Conservation (phyloP, 257 asterid species). For the Scutellaria minor region DNA sequence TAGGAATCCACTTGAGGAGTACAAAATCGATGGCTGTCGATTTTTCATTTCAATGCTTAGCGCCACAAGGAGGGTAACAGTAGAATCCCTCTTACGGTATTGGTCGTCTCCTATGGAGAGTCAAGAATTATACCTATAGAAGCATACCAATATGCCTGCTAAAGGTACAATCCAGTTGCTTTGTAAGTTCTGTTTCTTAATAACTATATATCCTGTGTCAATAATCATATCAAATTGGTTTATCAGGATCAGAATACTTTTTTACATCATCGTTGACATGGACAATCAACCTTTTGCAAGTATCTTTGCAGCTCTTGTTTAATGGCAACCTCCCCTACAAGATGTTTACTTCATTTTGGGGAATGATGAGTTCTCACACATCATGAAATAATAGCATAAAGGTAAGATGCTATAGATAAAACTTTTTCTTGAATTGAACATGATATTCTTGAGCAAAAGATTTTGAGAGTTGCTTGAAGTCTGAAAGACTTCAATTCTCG, state of each 20-base stretch:
- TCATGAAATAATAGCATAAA: not conserved
- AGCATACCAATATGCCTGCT: slow-evolving; percentile 34
- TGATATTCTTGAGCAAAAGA: not conserved
- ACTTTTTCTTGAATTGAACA: not conserved
- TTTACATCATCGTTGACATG: not conserved
- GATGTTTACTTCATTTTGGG: not conserved
- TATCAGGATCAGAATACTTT: not conserved
- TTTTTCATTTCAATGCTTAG: slow-evolving; percentile 97
- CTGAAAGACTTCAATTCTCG: not conserved
- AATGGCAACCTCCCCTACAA: not conserved
- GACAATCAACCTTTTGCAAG: not conserved
- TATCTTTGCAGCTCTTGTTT: not conserved
- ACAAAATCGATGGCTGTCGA: slow-evolving; percentile 97
- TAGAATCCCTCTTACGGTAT: slow-evolving; percentile 80
- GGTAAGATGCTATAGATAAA: slow-evolving; percentile 9
- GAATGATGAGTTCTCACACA: not conserved
- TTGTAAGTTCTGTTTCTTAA: not conserved
- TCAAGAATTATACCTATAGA: slow-evolving; percentile 61
- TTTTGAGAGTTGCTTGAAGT: not conserved
- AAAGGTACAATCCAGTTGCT: slow-evolving; percentile 31
- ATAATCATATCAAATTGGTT: not conserved
- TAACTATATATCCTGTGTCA: not conserved
- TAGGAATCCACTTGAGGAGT: slow-evolving; percentile 96
- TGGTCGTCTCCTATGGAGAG: slow-evolving; percentile 96
- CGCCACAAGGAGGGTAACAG: slow-evolving; percentile 87